Evolutionary conservation across 78 protist species (phyloP), one percentile per base, ranked within the genome.

Genomic region (Planoprotostelium fungivorum): DNA sequence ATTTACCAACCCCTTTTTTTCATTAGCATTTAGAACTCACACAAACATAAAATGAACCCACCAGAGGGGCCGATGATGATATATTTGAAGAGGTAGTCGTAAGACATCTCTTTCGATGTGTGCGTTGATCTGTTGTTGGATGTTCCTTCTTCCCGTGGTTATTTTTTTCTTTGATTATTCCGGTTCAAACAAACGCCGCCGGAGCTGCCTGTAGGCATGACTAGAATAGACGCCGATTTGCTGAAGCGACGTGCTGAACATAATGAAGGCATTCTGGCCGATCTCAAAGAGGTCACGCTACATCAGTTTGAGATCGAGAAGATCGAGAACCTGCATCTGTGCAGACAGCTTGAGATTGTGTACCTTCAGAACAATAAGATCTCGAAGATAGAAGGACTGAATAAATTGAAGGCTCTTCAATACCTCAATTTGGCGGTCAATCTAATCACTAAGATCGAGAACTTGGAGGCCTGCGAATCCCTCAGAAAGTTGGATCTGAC

Each of bases 1-100:
- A 97, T 88, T 98, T 98, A 35, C 99, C 99, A 35, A 97, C 99
- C 83, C 97, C 98, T 94, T 36, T 29, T 87, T 16, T 23, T 1
- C 31, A 10, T 38, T 16, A 16, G 31, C n/a, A 0, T 37, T 39
- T n/a, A n/a, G n/a, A n/a, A n/a, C n/a, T n/a, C 34, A 36, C 29
- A 84, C 36, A 38, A 28, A 1, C 16, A n/a, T 25, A 1, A 88
- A 1, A 38, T 23, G n/a, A 36, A 25, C 85, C 34, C 89, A 89
- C 95, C 96, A n/a, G 96, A 90, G 87, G 89, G 93, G 34, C 96
- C 96, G 51, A 93, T 92, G 92, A 93, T 93, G 87, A 93, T 93
- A 86, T 89, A 93, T 89, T 93, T 93, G 37, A 93, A 90, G 29
- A 93, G 87, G 29, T 93, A 93, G 36, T 37, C 37, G 87, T 93